phyloP scores from a whole-genome alignment of 2,329 filamentous ascomycete genomes.

The Monilinia fructigena region DNA sequence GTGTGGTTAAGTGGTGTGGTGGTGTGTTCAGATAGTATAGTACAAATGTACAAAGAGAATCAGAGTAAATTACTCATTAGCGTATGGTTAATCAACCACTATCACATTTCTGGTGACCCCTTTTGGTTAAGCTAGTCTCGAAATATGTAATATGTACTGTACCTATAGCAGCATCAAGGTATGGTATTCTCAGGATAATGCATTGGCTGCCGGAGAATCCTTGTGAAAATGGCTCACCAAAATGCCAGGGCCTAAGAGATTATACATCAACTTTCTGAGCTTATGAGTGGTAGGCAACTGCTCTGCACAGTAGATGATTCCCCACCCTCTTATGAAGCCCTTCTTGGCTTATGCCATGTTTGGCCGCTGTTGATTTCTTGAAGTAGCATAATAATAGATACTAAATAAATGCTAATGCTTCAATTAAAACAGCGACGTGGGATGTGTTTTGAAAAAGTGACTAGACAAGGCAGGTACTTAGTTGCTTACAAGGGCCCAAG shows the following conservation, averaged over 20 bases:
- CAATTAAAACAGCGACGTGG: slow-evolving; percentile 32
- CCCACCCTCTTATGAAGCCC: slow-evolving; percentile 2
- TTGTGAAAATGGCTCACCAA: background rate
- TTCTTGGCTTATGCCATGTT: slow-evolving; percentile 13
- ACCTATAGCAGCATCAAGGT: slow-evolving; percentile 11
- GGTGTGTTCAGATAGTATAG: slow-evolving; percentile 6
- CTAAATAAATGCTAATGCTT: background rate
- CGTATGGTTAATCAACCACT: background rate
- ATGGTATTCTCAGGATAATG: slow-evolving; percentile 5
- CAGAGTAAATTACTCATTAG: slow-evolving; percentile 5
- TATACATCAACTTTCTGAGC: background rate
- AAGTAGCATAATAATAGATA: background rate
- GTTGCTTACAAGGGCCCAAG: slow-evolving; percentile 14
- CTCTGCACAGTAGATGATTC: background rate
- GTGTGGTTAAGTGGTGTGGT: slow-evolving; percentile 11
- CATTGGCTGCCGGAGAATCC: slow-evolving; percentile 7
- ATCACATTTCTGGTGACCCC: background rate
- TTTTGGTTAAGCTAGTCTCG: background rate
- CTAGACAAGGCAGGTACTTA: slow-evolving; percentile 13
- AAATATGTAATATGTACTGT: slow-evolving; percentile 13
- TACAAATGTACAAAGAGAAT: slow-evolving; percentile 7
- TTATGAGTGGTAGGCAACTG: slow-evolving; percentile 20
- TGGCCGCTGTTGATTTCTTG: slow-evolving; percentile 3
- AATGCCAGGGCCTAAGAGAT: background rate
- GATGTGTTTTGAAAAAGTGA: slow-evolving; percentile 19